Conservation (phyloP, 1,284 basidiomycete genomes). For the Ustilago crameri region DNA sequence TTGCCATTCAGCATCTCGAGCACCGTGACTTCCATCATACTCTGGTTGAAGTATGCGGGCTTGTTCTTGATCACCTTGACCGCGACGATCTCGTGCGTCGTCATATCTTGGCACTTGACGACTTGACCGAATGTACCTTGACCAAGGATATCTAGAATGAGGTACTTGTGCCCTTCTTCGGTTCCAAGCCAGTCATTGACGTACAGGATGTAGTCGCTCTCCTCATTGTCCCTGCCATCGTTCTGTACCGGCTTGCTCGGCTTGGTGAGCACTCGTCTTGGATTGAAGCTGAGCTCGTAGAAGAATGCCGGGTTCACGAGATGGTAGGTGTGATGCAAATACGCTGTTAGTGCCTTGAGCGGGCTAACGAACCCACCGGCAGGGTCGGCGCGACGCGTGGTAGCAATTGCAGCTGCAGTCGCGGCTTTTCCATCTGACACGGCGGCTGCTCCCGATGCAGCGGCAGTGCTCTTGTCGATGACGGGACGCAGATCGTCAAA, state of each 20-base stretch:
- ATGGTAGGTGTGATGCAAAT: constrained; percentile 68
- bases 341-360: constrained; percentile 66
- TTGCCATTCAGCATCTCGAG: constrained; percentile 77
- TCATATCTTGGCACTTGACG: constrained; percentile 99
- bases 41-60: constrained; percentile 98
- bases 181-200: constrained; percentile 67
- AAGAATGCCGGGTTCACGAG: constrained; percentile 67
- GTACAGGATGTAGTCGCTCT: constrained; percentile 67
- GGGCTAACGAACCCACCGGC: constrained; percentile 65
- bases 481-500: constrained; percentile 59
- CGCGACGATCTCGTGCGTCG: constrained; percentile 96
- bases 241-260: constrained; percentile 67
- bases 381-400: constrained; percentile 60
- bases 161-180: constrained; percentile 76
- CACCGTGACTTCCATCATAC: constrained; percentile 99
- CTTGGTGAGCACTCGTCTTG: constrained; percentile 65
- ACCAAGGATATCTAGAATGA: constrained; percentile 96
- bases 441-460: constrained; percentile 45
- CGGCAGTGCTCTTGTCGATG: constrained; percentile 48
- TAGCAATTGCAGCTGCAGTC: constrained; percentile 43
- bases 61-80: constrained; percentile 99
- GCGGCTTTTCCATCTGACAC: constrained; percentile 48
- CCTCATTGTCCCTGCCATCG: constrained; percentile 67
- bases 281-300: constrained; percentile 68
- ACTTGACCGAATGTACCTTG: constrained; percentile 99